phyloP scores from a whole-genome alignment of 768 basidiomycete species.

The Psilocybe subaeruginosa region DNA sequence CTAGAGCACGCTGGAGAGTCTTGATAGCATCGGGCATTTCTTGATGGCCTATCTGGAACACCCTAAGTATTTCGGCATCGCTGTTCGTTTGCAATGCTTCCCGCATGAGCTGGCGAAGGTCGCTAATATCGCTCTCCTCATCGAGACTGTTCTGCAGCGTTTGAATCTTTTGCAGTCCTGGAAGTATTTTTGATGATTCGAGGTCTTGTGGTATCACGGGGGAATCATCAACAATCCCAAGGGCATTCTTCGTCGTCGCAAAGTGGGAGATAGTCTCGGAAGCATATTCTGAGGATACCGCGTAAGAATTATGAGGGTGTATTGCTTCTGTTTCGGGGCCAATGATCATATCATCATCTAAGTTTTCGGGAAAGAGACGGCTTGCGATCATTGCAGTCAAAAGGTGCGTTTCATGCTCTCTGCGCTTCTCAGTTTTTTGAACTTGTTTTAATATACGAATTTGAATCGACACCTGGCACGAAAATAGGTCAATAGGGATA shows the following conservation, averaged over 20 bases:
- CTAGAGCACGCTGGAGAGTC: slow-evolving; percentile 64
- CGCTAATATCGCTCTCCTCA: slow-evolving; percentile 51
- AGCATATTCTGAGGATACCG: slow-evolving; percentile 8
- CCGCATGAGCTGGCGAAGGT: slow-evolving; percentile 62
- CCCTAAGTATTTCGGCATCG: slow-evolving; percentile 65
- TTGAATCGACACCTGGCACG: slow-evolving; percentile 32
- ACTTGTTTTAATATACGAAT: slow-evolving; percentile 57
- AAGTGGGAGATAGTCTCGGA: slow-evolving; percentile 20
- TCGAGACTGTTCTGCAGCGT: slow-evolving; percentile 42
- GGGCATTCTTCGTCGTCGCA: slow-evolving; percentile 22
- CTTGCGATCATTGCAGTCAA: slow-evolving; percentile 28
- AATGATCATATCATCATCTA: background rate
- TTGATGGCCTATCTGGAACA: slow-evolving; percentile 62
- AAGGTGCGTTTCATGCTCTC: slow-evolving; percentile 43
- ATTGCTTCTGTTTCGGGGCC: slow-evolving; percentile 6
- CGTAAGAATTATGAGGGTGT: slow-evolving; percentile 7
- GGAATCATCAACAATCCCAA: slow-evolving; percentile 16
- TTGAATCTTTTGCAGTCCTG: slow-evolving; percentile 27
- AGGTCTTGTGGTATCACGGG: background rate
- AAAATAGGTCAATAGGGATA: background rate
- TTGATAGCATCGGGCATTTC: slow-evolving; percentile 85
- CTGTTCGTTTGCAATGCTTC: slow-evolving; percentile 56
- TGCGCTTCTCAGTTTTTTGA: slow-evolving; percentile 43
- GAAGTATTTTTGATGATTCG: slow-evolving; percentile 17
- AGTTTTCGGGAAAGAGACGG: slow-evolving; percentile 3